Conservation (phyloP, 371 early-diverging fungal species). For the Apophysomyces variabilis region DNA sequence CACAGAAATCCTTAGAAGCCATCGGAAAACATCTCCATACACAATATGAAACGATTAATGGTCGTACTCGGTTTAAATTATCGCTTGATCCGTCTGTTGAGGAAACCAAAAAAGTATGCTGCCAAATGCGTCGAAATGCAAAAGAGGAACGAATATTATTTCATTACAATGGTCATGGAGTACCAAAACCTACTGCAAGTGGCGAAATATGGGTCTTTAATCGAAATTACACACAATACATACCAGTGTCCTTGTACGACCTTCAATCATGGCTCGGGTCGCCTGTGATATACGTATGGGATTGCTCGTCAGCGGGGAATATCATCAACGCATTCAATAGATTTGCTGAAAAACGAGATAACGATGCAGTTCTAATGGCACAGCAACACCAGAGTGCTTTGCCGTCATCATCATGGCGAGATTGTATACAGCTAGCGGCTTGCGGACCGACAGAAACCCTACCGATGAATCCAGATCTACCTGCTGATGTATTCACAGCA, state of each 20-base stretch:
- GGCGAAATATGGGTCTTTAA: conserved; percentile 99
- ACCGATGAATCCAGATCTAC: conserved; percentile 93
- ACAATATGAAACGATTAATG: conserved; percentile 93
- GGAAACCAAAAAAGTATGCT: conserved; percentile 88
- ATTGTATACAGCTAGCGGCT: conserved; percentile 95
- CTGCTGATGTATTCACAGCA: conserved; percentile 95
- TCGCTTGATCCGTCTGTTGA: conserved; percentile 91
- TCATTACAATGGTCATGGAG: conserved; percentile 98
- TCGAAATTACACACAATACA: conserved; percentile 96
- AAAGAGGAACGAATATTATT: conserved; percentile 95
- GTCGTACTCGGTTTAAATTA: conserved; percentile 85
- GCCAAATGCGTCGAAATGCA: conserved; percentile 79
- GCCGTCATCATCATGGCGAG: conserved; percentile 65
- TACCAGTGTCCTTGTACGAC: conserved; percentile 91
- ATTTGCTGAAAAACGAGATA: conserved; percentile 86
- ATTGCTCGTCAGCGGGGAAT: conserved; percentile 93
- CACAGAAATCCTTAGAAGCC: conserved; percentile 82
- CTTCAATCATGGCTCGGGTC: conserved; percentile 95
- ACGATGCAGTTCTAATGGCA: conserved; percentile 55
- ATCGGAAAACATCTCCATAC: conserved; percentile 90
- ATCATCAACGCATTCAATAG: conserved; percentile 88
- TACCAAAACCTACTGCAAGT: conserved; percentile 92
- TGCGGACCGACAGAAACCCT: conserved; percentile 85
- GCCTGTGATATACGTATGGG: conserved; percentile 95
- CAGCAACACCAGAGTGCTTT: conserved; percentile 41